Evolutionary conservation across 176 grass and related monocot species (phyloP), one percentile per base, ranked within the genome.

Genomic region (Tillandsia fasciculata): DNA sequence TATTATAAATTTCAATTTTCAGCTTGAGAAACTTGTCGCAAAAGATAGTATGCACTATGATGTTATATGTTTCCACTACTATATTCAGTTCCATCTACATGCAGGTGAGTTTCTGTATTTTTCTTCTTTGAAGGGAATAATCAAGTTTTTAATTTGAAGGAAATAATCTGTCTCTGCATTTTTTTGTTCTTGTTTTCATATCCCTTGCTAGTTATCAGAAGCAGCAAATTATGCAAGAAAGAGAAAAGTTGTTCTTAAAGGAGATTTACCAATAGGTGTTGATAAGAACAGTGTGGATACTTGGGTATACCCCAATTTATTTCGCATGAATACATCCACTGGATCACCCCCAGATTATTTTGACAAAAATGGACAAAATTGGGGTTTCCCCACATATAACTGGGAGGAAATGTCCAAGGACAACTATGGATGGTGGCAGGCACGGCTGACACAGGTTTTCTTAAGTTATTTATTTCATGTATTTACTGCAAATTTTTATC

Each of bases 321-420:
- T 99, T 81, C 94, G 94, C 58, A 99, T 99, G 94, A 93, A 99
- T 66, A 93, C 94, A 23, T 81, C 94, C 70, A 99, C 94, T 51
- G 94, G 94, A 65, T 89, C 94, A 50, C 94, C 94, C 76, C 89
- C 94, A 78, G 94, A 93, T 77, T 99, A 99, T 82, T 99, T 99
- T 81, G 90, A 93, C 70, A 99, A 99, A 81, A 93, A 88, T 87
- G 94, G 94, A 61, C 94, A 99, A 83, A 99, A 93, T 76, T 99
- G 94, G 94, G 94, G 94, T 61, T 99, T 99, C 63, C 94, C 94
- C 53, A 99, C 94, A 59, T 99, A 99, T 79, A 99, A 99, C 50
- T 99, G 94, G 94, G 89, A 93, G 89, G 94, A 99, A 68, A 99
- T 99, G 94, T 90, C 89, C 66, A 99, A 90, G 80, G 94, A 99